Percentiles rank a stretch among this genome's conserved stretches.
Conservation (phyloP, 345 rosid species). For the Salix exigua region DNA sequence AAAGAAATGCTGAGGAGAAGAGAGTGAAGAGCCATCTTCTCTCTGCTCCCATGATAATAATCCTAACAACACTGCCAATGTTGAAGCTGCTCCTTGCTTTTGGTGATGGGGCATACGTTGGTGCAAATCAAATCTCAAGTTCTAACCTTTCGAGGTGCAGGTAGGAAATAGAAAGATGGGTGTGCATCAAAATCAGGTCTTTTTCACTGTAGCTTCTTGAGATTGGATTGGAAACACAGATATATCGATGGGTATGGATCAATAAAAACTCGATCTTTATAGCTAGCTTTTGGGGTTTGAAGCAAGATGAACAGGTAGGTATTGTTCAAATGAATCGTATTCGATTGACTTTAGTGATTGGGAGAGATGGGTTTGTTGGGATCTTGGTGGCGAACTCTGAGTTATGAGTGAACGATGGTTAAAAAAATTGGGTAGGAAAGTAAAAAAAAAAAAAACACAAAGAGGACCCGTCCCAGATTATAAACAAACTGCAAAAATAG, state of each 20-base stretch:
- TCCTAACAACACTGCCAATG: slow-evolving; percentile 3
- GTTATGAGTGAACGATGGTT: background rate
- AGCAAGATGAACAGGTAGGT: background rate
- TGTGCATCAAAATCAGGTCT: background rate
- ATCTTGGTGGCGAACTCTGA: background rate
- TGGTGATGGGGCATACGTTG: slow-evolving; percentile 39
- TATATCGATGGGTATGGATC: background rate
- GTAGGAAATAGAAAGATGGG: background rate
- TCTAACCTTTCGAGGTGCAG: background rate
- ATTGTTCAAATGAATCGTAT: background rate
- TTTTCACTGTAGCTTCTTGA: background rate
- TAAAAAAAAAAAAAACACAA: background rate
- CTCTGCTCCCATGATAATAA: slow-evolving; percentile 81
- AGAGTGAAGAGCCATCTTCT: slow-evolving; percentile 86
- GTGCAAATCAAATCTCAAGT: slow-evolving; percentile 15
- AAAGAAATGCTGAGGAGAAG: slow-evolving; percentile 68
- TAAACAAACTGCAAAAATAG: background rate
- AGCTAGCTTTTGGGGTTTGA: background rate
- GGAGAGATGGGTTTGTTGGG: slow-evolving; percentile 5
- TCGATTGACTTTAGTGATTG: background rate
- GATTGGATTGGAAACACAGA: background rate
- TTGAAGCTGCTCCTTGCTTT: slow-evolving; percentile 5
- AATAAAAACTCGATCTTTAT: background rate
- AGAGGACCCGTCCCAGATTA: background rate
- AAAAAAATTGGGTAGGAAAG: no score